Percentiles rank a stretch among this genome's conserved stretches.
phyloP scores from a whole-genome alignment of 345 rosid species.

The Iberis pinnata region DNA sequence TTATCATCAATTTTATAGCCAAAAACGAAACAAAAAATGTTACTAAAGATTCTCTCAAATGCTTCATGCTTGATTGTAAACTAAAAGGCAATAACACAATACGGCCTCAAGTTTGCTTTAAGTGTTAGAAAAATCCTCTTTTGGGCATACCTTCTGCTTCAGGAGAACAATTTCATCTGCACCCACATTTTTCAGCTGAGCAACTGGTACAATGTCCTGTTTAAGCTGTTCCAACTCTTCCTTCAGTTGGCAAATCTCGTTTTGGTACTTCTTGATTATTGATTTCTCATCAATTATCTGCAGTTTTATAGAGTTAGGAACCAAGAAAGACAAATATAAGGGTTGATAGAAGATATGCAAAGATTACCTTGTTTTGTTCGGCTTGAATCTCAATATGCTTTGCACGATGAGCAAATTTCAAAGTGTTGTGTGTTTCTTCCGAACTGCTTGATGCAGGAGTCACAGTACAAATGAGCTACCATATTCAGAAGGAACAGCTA shows the following conservation, averaged over 20 bases:
- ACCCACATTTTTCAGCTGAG: constrained; percentile 52
- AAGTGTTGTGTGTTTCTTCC: constrained; percentile 96
- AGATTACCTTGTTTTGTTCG: constrained; percentile 79
- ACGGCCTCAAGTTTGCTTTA: too few relatives aligned
- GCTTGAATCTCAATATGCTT: constrained; percentile 98
- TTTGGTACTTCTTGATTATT: constrained; percentile 92
- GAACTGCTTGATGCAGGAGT: constrained; percentile 95
- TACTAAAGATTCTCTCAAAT: constrained; percentile 18
- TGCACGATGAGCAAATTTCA: constrained; percentile 98
- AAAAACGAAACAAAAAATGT: constrained; percentile 20
- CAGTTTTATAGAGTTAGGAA: constrained; percentile 27
- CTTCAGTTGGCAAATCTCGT: constrained; percentile 80
- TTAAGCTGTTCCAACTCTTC: constrained; percentile 92
- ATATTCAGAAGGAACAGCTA: constrained; percentile 27
- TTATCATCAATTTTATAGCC: constrained; percentile 33
- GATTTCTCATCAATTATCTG: constrained; percentile 99
- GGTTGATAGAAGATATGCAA: constrained; percentile 5
- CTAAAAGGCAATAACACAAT: constrained; percentile 11
- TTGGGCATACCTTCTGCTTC: constrained; percentile 87
- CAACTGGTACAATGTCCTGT: constrained; percentile 66
- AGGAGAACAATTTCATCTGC: constrained; percentile 78
- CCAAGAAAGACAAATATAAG: background rate
- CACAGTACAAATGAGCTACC: constrained; percentile 96
- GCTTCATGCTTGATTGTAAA: constrained; percentile 14
- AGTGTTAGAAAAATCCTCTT: too few relatives aligned